phyloP scores from a whole-genome alignment of 805 yeast species.

The Wickerhamomyces rabaulensis region DNA sequence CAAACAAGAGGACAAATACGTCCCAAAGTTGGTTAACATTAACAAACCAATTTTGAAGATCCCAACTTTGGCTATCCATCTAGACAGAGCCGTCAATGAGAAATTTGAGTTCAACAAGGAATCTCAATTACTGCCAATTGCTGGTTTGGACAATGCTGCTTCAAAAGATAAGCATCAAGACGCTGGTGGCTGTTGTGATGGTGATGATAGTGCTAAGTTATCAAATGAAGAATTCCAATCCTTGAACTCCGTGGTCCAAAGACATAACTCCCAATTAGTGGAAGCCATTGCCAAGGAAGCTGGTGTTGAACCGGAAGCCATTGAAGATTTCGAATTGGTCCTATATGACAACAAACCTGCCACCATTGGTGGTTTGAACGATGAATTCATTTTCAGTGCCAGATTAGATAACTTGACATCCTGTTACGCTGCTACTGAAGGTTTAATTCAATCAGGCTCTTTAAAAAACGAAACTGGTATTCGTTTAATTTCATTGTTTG shows the following conservation, averaged over 20 bases:
- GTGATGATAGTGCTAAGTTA: slow-evolving; percentile 40
- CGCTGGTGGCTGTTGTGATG: slow-evolving; percentile 40
- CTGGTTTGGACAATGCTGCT: slow-evolving; percentile 50
- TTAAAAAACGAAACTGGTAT: slow-evolving; percentile 51
- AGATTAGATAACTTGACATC: slow-evolving; percentile 88
- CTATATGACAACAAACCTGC: slow-evolving; percentile 83
- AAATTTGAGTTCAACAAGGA: slow-evolving; percentile 90
- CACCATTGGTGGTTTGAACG: slow-evolving; percentile 78
- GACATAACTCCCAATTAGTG: slow-evolving; percentile 74
- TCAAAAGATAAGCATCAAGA: slow-evolving; percentile 15
- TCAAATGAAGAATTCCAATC: slow-evolving; percentile 57
- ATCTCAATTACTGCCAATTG: slow-evolving; percentile 79
- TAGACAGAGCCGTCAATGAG: slow-evolving; percentile 67
- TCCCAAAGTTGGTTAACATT: slow-evolving; percentile 70
- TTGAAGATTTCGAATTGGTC: slow-evolving; percentile 87
- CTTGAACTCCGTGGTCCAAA: slow-evolving; percentile 54
- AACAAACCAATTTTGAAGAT: slow-evolving; percentile 82
- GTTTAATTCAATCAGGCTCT: slow-evolving; percentile 50
- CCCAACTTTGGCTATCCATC: slow-evolving; percentile 92
- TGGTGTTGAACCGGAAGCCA: slow-evolving; percentile 42
- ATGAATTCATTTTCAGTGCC: slow-evolving; percentile 89
- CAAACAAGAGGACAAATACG: slow-evolving; percentile 37
- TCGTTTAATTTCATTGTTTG: slow-evolving; percentile 77
- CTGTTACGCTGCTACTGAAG: slow-evolving; percentile 75
- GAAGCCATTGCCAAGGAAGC: slow-evolving; percentile 65